phyloP scores from a whole-genome alignment of 1,139 yeast genomes.

The Pichia sp. region DNA sequence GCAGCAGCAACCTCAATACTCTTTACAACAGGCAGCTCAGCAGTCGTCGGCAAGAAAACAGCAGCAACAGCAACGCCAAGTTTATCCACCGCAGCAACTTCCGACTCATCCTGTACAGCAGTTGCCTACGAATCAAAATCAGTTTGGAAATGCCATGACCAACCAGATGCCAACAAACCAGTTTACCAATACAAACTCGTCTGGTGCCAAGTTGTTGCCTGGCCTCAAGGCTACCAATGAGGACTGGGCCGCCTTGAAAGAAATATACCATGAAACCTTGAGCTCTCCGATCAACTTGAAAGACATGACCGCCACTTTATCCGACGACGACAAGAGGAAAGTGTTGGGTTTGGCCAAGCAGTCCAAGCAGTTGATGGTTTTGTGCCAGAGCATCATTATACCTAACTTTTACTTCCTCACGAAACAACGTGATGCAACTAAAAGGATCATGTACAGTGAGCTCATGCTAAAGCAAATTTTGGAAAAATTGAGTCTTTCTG shows the following conservation, averaged over 20 bases:
- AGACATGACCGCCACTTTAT: slow-evolving; percentile 57
- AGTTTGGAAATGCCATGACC: slow-evolving; percentile 18
- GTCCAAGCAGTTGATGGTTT: slow-evolving; percentile 59
- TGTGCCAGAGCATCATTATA: slow-evolving; percentile 64
- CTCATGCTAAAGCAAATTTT: slow-evolving; percentile 72
- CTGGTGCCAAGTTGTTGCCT: slow-evolving; percentile 29
- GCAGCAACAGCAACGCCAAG: slow-evolving; percentile 15
- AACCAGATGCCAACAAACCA: slow-evolving; percentile 18
- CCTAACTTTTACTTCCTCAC: slow-evolving; percentile 75
- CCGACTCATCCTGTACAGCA: slow-evolving; percentile 6
- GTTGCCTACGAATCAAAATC: slow-evolving; percentile 32
- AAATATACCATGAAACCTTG: slow-evolving; percentile 64
- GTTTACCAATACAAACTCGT: slow-evolving; percentile 22
- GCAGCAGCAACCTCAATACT: slow-evolving; percentile 5
- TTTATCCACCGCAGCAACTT: slow-evolving; percentile 7
- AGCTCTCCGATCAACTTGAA: slow-evolving; percentile 61
- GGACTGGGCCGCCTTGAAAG: slow-evolving; percentile 52
- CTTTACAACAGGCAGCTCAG: slow-evolving; percentile 12
- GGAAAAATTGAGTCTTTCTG: slow-evolving; percentile 61
- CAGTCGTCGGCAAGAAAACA: slow-evolving; percentile 9
- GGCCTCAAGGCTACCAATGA: slow-evolving; percentile 40
- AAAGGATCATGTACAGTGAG: slow-evolving; percentile 71
- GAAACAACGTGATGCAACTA: slow-evolving; percentile 69
- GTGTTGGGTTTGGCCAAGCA: slow-evolving; percentile 56
- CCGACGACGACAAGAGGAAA: slow-evolving; percentile 58